Evolutionary conservation across 1,284 basidiomycete genomes (phyloP), one percentile per base, ranked within the genome.

Genomic region (Ganoderma resinaceum): DNA sequence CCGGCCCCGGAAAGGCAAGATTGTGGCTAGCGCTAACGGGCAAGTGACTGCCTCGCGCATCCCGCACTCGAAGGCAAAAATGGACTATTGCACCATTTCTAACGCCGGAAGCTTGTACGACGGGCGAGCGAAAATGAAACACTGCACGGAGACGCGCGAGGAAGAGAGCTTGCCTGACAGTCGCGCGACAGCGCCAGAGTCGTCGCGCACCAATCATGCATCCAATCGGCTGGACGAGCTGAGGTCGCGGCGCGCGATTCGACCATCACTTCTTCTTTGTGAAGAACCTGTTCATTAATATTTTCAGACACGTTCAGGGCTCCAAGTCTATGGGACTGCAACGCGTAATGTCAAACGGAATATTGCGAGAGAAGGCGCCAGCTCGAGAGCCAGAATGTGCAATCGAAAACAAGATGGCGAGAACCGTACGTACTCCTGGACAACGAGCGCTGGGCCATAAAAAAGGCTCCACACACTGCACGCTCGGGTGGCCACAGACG

Each of bases 1-100:
- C 52, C 52, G 16, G 18, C 12, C 58, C 58, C n/a, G 29, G 37
- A 60, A 60, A 29, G 58, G 58, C 9, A 29, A 35, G 14, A 60
- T 60, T 60, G 58, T 60, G 58, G 58, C 58, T 60, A 26, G 58
- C 58, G 58, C 37, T 18, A 29, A 26, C 8, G n/a, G 7, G 37
- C n/a, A 40, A 16, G 33, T 23, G 14, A 14, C n/a, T 42, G 58
- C 23, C 35, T 38, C 20, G 20, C 14, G 26, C 55, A 20, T 33
- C 55, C 31, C 31, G 55, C 31, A 26, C 46, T 23, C 46, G 46
- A 49, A 26, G 23, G 46, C 46, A 23, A 49, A 49, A 49, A 26
- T 49, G 23, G 46, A 9, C 23, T 9, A 26, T 49, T 1, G 46
- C 23, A 49, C 46, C 46, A 49, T 49, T 49, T 26, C 46, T 49